These are phyloP conservation scores for Cladosporium phlei DNA, from an alignment of 2,329 filamentous ascomycete genomes.

Conservation along the genomic window DNA sequence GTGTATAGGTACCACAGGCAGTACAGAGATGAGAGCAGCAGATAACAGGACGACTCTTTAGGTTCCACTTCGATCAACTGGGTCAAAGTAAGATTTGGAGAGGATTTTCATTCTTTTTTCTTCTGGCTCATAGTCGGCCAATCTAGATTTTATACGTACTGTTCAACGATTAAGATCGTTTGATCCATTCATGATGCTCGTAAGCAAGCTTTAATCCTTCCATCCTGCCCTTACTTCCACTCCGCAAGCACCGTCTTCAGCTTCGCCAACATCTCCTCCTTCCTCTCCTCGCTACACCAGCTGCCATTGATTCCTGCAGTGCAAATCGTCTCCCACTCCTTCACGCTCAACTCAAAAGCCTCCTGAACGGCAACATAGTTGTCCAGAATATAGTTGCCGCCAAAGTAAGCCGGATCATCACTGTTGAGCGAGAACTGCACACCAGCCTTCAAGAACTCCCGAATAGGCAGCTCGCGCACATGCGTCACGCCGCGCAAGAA, in stretches of 20 bases:
- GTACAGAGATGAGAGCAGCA: too few relatives aligned
- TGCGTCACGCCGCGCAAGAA: constrained; percentile 52
- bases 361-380: constrained; percentile 75
- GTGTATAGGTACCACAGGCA: too few relatives aligned
- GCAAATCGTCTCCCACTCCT: constrained; percentile 65
- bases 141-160: too few relatives aligned
- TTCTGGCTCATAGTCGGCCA: too few relatives aligned
- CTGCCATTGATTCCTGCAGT: constrained; percentile 60
- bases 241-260: constrained; percentile 1
- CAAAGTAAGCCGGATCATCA: constrained; percentile 72
- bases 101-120: too few relatives aligned
- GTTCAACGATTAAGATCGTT: too few relatives aligned
- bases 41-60: too few relatives aligned
- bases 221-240: neutral
- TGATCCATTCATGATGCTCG: too few relatives aligned
- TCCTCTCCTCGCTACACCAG: constrained; percentile 63
- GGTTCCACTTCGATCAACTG: too few relatives aligned
- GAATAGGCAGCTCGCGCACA: constrained; percentile 56
- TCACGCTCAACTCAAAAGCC: constrained; percentile 56
- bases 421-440: constrained; percentile 69
- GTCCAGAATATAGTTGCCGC: constrained; percentile 63
- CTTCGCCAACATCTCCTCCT: constrained; percentile 49
- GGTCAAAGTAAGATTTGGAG: too few relatives aligned
- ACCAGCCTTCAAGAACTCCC: constrained; percentile 57
- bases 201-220: too few relatives aligned